A percentile compares a stretch with the other conserved stretches of the same genome.
phyloP scores from a whole-genome alignment of 1,139 yeast genomes.

The Suhomyces taliae region DNA sequence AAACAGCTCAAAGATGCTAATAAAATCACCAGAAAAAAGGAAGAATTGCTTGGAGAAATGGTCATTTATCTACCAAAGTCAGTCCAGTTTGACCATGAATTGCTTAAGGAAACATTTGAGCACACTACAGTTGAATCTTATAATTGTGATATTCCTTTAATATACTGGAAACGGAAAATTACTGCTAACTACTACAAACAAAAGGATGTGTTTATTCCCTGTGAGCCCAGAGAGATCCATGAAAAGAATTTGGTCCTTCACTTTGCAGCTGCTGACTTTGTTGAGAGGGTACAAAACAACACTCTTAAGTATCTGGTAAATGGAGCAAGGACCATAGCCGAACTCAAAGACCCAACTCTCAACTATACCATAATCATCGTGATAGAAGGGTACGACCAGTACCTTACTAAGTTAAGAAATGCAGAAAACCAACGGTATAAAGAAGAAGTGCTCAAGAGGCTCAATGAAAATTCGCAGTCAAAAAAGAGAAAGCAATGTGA shows the following conservation, averaged over 20 bases:
- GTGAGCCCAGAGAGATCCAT: conserved; percentile 33
- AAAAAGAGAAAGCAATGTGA: conserved; percentile 3
- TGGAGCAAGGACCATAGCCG: conserved; percentile 20
- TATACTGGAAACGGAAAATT: conserved; percentile 38
- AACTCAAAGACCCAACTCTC: conserved; percentile 10
- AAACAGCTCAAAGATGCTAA: conserved; percentile 52
- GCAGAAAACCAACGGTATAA: conserved; percentile 49
- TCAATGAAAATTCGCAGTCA: conserved; percentile 12
- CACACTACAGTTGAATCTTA: conserved; percentile 15
- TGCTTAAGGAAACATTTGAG: conserved; percentile 14
- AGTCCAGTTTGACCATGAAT: conserved; percentile 13
- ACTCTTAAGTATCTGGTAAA: conserved; percentile 19
- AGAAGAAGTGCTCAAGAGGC: conserved; percentile 33
- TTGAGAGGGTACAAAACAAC: conserved; percentile 32
- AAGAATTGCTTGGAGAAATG: conserved; percentile 53
- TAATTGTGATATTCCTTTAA: conserved; percentile 25
- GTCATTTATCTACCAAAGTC: conserved; percentile 33
- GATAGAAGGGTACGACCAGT: conserved; percentile 50
- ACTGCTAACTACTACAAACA: conserved; percentile 43
- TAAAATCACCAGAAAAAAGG: conserved; percentile 46
- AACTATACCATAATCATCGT: conserved; percentile 38
- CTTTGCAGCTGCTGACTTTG: conserved; percentile 47
- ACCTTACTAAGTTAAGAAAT: conserved; percentile 42
- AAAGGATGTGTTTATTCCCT: conserved; percentile 56
- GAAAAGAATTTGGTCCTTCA: conserved; percentile 48